A percentile compares a stretch with the other conserved stretches of the same genome.
These are phyloP conservation scores for Cryphonectria nitschkei DNA, from an alignment of 2,329 filamentous ascomycete species.

Conservation along the genomic window DNA sequence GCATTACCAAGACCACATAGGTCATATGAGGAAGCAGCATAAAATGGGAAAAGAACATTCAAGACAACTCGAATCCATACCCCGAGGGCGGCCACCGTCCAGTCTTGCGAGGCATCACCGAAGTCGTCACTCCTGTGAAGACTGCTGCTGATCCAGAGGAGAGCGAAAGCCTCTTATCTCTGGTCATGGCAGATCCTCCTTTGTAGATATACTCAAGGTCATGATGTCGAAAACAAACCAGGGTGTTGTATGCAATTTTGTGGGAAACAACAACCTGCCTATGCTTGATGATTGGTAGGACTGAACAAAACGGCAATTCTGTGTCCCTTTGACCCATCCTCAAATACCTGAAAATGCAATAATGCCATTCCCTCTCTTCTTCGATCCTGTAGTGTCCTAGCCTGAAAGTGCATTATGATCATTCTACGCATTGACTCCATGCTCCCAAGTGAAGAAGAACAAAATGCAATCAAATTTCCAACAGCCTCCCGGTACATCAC, in stretches of 20 bases:
- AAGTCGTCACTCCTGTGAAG: background rate
- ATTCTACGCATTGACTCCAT: conserved; percentile 27
- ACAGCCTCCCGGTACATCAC: conserved; percentile 36
- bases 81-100: background rate
- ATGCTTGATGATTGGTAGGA: conserved; percentile 18
- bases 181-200: background rate
- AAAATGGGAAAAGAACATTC: conserved; percentile 28
- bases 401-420: conserved; percentile 19
- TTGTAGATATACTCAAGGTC: conserved; percentile 2
- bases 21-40: conserved; percentile 30
- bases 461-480: conserved; percentile 28
- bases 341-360: conserved; percentile 27
- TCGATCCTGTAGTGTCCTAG: conserved; percentile 23
- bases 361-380: conserved; percentile 13
- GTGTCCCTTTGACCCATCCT: conserved; percentile 11
- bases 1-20: conserved; percentile 45
- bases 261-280: conserved; percentile 16
- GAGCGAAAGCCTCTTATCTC: background rate
- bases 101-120: background rate
- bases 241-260: conserved; percentile 16
- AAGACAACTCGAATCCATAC: conserved; percentile 20
- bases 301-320: conserved; percentile 14
- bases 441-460: conserved; percentile 19
- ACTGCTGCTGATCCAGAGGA: background rate
- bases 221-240: conserved; percentile 9